Conservation (phyloP, 768 basidiomycete genomes). For the Daedalea quercina region DNA sequence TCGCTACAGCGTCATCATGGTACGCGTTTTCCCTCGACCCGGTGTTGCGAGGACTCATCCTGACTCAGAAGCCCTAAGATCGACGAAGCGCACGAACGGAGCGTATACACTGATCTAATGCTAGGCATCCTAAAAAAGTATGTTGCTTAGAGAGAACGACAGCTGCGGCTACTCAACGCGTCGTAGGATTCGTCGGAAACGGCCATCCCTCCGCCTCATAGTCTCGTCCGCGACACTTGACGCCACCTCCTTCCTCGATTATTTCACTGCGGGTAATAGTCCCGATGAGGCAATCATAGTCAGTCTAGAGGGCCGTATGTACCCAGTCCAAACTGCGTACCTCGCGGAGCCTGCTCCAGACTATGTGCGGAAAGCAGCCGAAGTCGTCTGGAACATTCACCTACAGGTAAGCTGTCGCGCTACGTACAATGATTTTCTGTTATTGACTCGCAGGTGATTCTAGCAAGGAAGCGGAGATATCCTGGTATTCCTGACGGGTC, state of each 20-base stretch:
- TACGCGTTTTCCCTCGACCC: constrained; percentile 24
- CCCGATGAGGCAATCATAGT: constrained; percentile 74
- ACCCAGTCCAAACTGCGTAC: constrained; percentile 92
- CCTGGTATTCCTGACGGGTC: constrained; percentile 88
- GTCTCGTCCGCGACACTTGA: constrained; percentile 97
- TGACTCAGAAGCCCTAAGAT: constrained; percentile 44
- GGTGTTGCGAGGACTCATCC: constrained; percentile 13
- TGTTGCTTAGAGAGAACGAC: constrained; percentile 8
- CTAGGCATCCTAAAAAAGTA: constrained; percentile 93
- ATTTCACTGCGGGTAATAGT: constrained; percentile 67
- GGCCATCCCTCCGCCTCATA: constrained; percentile 83
- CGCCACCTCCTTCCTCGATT: constrained; percentile 81
- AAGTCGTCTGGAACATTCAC: constrained; percentile 79
- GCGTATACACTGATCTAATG: constrained; percentile 91
- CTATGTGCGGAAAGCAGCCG: constrained; percentile 77
- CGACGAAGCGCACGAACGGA: constrained; percentile 96
- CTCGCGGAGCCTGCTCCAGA: constrained; percentile 70
- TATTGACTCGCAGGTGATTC: too few species aligned
- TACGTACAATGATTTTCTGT: too few species aligned
- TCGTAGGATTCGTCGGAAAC: constrained; percentile 80
- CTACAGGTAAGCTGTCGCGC: constrained; percentile 44
- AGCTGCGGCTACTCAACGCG: constrained; percentile 1
- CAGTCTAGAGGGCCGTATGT: constrained; percentile 90
- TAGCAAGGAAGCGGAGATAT: constrained; percentile 86
- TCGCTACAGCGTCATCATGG: constrained; percentile 95